phyloP scores from a whole-genome alignment of 2,329 filamentous ascomycete genomes.

The Fusarium annulatum region DNA sequence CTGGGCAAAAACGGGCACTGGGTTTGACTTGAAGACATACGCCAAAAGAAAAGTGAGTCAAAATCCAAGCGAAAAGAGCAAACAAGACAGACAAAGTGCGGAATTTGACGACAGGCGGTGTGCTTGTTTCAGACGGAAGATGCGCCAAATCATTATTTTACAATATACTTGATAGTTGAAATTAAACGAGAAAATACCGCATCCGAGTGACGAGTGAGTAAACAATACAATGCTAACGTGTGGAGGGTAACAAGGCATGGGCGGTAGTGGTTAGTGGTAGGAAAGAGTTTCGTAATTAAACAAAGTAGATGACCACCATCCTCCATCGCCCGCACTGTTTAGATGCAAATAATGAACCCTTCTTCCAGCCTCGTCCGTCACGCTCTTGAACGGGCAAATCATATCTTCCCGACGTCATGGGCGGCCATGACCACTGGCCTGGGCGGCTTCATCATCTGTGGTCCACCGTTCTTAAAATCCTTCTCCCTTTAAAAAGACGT shows the following conservation, averaged over 20 bases:
- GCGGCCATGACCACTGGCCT: constrained; percentile 33
- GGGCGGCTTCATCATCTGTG: constrained; percentile 36
- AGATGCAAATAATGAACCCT: constrained; percentile 47
- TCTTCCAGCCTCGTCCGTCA: constrained; percentile 34
- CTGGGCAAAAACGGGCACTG: background rate
- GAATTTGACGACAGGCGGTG: background rate
- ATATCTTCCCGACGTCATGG: constrained; percentile 29
- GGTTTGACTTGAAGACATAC: background rate
- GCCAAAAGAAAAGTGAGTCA: constrained; percentile 13
- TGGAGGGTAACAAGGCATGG: constrained; percentile 13
- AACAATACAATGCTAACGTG: constrained; percentile 27
- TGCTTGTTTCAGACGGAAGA: background rate
- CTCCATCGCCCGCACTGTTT: constrained; percentile 47
- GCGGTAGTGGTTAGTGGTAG: constrained; percentile 14
- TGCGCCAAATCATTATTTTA: constrained; percentile 1
- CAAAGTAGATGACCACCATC: constrained; percentile 62
- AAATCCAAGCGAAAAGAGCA: constrained; percentile 13
- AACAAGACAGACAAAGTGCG: background rate
- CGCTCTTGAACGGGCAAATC: constrained; percentile 30
- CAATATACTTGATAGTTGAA: constrained; percentile 7
- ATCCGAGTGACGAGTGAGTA: constrained; percentile 8
- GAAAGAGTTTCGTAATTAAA: constrained; percentile 61
- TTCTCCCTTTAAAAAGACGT: constrained; percentile 43
- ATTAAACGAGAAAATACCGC: constrained; percentile 20
- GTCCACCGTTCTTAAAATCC: constrained; percentile 39